These are phyloP conservation scores for Suillus variegatus DNA, from an alignment of 768 basidiomycete genomes.

Conservation along the genomic window DNA sequence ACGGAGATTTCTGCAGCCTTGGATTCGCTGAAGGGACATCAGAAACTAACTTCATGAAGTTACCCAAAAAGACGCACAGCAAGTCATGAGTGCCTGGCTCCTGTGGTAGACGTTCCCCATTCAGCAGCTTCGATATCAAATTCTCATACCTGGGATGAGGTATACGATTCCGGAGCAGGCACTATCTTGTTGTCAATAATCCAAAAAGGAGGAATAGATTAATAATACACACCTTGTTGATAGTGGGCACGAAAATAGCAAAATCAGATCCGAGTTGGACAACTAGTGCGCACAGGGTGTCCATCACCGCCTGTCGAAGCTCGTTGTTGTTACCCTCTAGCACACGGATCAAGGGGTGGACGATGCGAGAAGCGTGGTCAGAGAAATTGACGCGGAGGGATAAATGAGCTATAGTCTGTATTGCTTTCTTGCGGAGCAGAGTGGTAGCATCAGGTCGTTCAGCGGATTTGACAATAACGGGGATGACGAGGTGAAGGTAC, in stretches of 20 bases:
- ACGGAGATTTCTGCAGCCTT: slow-evolving; percentile 75
- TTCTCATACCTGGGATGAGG: slow-evolving; percentile 84
- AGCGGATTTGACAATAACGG: slow-evolving; percentile 89
- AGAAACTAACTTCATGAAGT: slow-evolving; percentile 5
- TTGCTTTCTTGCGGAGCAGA: slow-evolving; percentile 81
- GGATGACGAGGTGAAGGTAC: slow-evolving; percentile 95
- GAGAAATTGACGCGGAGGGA: slow-evolving; percentile 95
- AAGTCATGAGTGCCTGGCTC: slow-evolving; percentile 75
- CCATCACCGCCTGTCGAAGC: slow-evolving; percentile 84
- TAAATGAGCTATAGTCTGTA: slow-evolving; percentile 88
- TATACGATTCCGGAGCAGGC: slow-evolving; percentile 74
- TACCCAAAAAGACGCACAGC: slow-evolving; percentile 44
- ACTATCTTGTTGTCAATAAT: slow-evolving; percentile 44
- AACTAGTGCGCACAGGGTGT: slow-evolving; percentile 89
- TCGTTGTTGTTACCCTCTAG: slow-evolving; percentile 76
- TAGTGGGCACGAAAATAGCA: slow-evolving; percentile 96
- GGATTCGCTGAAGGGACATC: slow-evolving; percentile 48
- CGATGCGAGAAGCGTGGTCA: slow-evolving; percentile 95
- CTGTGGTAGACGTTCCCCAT: slow-evolving; percentile 88
- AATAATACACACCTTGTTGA: slow-evolving; percentile 72
- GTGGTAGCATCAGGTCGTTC: slow-evolving; percentile 78
- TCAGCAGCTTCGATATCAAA: slow-evolving; percentile 84
- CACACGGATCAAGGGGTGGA: slow-evolving; percentile 92
- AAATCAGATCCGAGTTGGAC: slow-evolving; percentile 95
- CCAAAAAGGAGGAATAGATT: neutral